Evolutionary conservation across 2,329 filamentous ascomycete genomes (phyloP).

Genomic region (Hymenoscyphus occultus): DNA sequence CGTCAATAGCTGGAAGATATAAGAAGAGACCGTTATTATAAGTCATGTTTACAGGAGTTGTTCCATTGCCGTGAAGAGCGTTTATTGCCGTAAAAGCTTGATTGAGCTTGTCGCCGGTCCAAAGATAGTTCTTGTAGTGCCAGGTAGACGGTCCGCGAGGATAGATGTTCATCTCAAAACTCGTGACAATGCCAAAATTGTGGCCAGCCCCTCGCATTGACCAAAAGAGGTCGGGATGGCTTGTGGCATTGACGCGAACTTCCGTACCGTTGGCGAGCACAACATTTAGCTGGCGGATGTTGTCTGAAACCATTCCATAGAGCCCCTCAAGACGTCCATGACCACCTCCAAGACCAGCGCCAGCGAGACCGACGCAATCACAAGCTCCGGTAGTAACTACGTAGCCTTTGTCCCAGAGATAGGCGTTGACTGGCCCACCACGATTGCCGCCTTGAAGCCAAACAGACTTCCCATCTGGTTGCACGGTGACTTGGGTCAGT

Average conservation of each 20-base stretch:
- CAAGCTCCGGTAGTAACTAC: slow-evolving; percentile 16
- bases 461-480: slow-evolving; percentile 27
- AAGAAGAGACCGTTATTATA: no score
- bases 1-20: not conserved
- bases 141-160: slow-evolving; percentile 13
- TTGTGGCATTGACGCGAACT: slow-evolving; percentile 38
- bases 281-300: slow-evolving; percentile 43
- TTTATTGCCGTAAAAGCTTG: slow-evolving; percentile 35
- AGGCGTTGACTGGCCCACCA: not conserved
- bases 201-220: slow-evolving; percentile 33
- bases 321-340: slow-evolving; percentile 40
- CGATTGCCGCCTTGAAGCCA: slow-evolving; percentile 32
- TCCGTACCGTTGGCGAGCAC: slow-evolving; percentile 49
- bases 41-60: not conserved
- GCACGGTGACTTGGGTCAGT: slow-evolving; percentile 31
- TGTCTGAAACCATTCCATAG: slow-evolving; percentile 44
- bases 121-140: slow-evolving; percentile 26
- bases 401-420: slow-evolving; percentile 10
- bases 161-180: slow-evolving; percentile 37
- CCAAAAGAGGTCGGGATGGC: slow-evolving; percentile 46
- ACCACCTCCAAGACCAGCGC: slow-evolving; percentile 41
- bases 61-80: not conserved
- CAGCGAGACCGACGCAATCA: slow-evolving; percentile 39
- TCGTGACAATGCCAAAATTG: slow-evolving; percentile 45
- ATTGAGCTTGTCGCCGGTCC: slow-evolving; percentile 30